Percentiles rank a stretch among this genome's conserved stretches.
Conservation (phyloP, 345 rosid species). For the Eucalyptus virginea region DNA sequence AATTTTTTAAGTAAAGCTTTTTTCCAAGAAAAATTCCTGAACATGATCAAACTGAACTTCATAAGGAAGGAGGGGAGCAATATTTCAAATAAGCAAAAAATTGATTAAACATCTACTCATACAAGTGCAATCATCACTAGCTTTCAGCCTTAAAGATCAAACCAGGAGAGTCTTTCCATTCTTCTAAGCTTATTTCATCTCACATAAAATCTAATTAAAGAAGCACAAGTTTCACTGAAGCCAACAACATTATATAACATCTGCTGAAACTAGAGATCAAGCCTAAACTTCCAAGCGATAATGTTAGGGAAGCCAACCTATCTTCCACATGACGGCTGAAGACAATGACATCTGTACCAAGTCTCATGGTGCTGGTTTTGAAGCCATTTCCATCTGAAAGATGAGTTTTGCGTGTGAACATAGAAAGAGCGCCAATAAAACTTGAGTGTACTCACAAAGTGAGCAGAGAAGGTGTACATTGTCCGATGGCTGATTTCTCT, state of each 20-base stretch:
- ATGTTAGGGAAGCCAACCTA: conserved; percentile 35
- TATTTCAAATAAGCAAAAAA: neutral
- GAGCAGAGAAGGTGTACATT: conserved; percentile 35
- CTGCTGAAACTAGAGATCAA: neutral
- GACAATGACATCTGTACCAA: conserved; percentile 90
- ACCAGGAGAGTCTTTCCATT: neutral
- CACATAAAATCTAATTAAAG: neutral
- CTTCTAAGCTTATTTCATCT: neutral
- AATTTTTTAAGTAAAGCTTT: neutral
- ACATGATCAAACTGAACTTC: neutral
- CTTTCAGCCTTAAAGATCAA: neutral
- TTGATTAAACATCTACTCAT: neutral
- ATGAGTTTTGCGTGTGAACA: conserved; percentile 4
- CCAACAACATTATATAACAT: neutral
- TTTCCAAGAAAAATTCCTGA: neutral
- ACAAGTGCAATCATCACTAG: neutral
- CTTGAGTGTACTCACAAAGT: neutral
- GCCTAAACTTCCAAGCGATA: neutral
- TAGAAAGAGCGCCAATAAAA: conserved; percentile 1
- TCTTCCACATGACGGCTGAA: conserved; percentile 60
- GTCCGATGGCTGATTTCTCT: conserved; percentile 65
- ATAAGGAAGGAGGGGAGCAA: neutral
- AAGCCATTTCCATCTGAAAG: conserved; percentile 94
- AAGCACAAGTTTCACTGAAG: neutral
- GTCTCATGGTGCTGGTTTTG: conserved; percentile 97